Base-by-base conservation (phyloP, 805 yeast species). In the Kockiozyma suomiensis region DNA sequence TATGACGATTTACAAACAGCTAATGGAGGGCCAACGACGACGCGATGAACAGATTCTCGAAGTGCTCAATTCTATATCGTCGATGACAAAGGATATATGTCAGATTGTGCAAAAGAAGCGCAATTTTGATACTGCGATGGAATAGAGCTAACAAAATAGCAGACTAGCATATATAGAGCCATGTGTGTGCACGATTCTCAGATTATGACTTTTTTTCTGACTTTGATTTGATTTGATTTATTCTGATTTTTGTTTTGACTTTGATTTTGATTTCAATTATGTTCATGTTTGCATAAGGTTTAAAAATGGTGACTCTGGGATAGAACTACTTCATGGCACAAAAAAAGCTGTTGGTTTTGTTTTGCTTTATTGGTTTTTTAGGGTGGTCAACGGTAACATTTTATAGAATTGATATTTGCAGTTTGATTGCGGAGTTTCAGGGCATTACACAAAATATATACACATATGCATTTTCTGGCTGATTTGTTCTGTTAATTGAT, bases 21-120 rank as follows among this genome's bases (percentile, higher is more conserved):
- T 57, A 5, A 38, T 48, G 40, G 59, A 50, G 12, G 62, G 50
- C 13, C 62, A 59, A 42, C 38, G 43, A 26, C 54, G 30, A n/a
- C 46, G 58, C 8, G 59, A 59, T 40, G 62, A 59, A 47, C 56
- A 45, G 33, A 41, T 59, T 10, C 35, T 59, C 32, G 17, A 12
- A 15, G 10, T 53, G 12, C 49, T 59, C 21, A 37, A 49, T 19
- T 26, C 50, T 21, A 54, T 59, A n/a, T 52, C 58, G 6, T 41
- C 26, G 26, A 52, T 58, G 62, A 53, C 60, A 6, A 50, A 30
- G 17, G 19, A 40, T 21, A 30, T 55, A 8, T 55, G 59, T 25
- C 53, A 55, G 35, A 53, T 19, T 26, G 47, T 50, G 8, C 46
- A 40, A 40, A 26, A 41, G 40, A 38, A 50, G 28, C 47, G 38